Percentiles rank a stretch among this genome's conserved stretches.
These are phyloP conservation scores for Phylloporus arenicola DNA, from an alignment of 768 basidiomycete species.

Conservation along the genomic window DNA sequence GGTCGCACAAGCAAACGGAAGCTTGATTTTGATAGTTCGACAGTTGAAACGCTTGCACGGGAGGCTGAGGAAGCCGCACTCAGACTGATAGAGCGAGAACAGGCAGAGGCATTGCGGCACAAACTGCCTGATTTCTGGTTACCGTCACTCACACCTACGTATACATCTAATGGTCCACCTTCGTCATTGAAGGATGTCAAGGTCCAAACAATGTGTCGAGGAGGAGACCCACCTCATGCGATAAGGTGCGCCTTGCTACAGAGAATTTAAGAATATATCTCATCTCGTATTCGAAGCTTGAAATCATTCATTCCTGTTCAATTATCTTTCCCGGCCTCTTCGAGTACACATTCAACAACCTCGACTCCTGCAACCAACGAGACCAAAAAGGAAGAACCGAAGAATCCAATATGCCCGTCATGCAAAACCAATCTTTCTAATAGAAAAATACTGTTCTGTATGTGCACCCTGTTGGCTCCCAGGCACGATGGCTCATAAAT, in stretches of 20 bases:
- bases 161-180: constrained; percentile 56
- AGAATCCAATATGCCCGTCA: constrained; percentile 74
- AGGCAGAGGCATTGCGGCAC: constrained; percentile 74
- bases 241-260: constrained; percentile 52
- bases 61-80: constrained; percentile 90
- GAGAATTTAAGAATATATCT: not conserved
- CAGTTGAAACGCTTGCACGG: constrained; percentile 62
- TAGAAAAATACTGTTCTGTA: constrained; percentile 64
- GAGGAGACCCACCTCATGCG: constrained; percentile 71
- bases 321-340: constrained; percentile 52
- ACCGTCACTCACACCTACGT: constrained; percentile 84
- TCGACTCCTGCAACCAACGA: constrained; percentile 34
- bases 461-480: constrained; percentile 23
- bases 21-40: constrained; percentile 72
- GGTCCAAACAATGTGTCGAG: constrained; percentile 84
- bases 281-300: constrained; percentile 42
- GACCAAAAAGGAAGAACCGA: constrained; percentile 46
- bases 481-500: not conserved
- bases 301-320: constrained; percentile 80
- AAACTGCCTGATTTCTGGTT: constrained; percentile 98
- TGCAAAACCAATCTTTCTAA: constrained; percentile 86
- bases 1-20: constrained; percentile 73
- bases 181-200: constrained; percentile 74
- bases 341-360: constrained; percentile 34
- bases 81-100: constrained; percentile 75